Base-by-base conservation (phyloP, 2,329 filamentous ascomycete genomes). In the Beauveria asiatica region DNA sequence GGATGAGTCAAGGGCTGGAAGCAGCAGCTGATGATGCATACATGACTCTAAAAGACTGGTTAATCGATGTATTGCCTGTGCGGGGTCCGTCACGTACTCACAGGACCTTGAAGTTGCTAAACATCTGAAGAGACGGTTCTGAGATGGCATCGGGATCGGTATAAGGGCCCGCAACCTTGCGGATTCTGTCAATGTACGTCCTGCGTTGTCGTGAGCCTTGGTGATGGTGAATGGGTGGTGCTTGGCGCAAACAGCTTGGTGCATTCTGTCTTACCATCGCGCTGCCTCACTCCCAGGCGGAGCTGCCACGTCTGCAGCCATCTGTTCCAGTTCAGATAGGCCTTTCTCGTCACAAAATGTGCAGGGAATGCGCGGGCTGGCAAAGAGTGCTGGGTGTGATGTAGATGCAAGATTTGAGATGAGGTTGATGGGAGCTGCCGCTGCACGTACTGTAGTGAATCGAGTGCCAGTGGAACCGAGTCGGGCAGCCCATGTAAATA, bases 161-260 rank as follows among this genome's bases (percentile, higher is more conserved):
- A 72, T 90, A 96, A 1, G 94, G 91, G 1, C 94, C 93, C 3
- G 82, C 77, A 37, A 86, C 87, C 61, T 81, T 86, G 60, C 96
- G 82, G 65, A 97, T 86, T 63, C 83, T 87, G 74, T 97, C 86
- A 61, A 97, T 82, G 72, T 96, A 87, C 73, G 84, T 86, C 92
- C 92, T 95, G 64, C 59, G 62, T 55, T 56, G 62, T 59, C 65
- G 57, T 60, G 59, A 57, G 58, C 61, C 48, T 54, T 60, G 54
- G 53, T 33, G 42, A 59, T 16, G n/a, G 25, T 13, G 45, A 17
- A 42, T 10, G 17, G 49, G 21, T 16, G 48, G 45, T 46, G 53
- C 39, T 37, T 44, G 54, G 49, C 44, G 49, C 51, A 33, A 33
- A 42, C 46, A 52, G 21, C 44, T 27, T n/a, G 30, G 33, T n/a